Evolutionary conservation across 163 green algal species (phyloP).

Genomic region (Chloromonas sp.): DNA sequence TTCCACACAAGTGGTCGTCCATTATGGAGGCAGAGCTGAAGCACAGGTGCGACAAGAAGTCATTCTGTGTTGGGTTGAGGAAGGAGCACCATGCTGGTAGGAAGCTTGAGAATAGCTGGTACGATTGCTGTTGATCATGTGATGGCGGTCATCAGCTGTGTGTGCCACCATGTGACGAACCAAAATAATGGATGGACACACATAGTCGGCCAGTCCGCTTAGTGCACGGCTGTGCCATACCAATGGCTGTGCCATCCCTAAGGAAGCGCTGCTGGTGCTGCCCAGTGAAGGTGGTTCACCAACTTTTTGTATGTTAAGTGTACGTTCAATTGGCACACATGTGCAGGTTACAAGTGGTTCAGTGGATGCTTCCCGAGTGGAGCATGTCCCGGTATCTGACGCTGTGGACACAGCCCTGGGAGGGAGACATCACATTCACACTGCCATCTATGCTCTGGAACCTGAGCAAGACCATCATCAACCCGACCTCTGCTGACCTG

Average conservation of each 20-base stretch:
- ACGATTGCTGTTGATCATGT: neutral
- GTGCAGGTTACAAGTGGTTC: slow-evolving; percentile 55
- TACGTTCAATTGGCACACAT: no score
- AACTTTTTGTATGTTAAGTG: no score
- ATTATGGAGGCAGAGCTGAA: slow-evolving; percentile 83
- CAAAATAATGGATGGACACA: neutral
- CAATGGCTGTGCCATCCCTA: no score
- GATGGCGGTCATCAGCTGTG: neutral
- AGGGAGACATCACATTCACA: slow-evolving; percentile 96
- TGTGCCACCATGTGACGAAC: neutral
- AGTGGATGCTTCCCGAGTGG: slow-evolving; percentile 73
- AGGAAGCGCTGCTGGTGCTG: no score
- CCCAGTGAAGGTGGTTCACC: no score
- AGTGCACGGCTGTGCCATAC: neutral
- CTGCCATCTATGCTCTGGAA: slow-evolving; percentile 68
- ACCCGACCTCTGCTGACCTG: slow-evolving; percentile 75
- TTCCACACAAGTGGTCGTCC: slow-evolving; percentile 58
- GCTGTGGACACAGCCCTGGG: slow-evolving; percentile 90
- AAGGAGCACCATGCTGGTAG: neutral
- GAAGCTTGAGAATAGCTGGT: neutral
- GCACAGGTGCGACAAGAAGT: slow-evolving; percentile 62
- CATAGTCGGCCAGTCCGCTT: neutral
- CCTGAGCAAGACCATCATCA: slow-evolving; percentile 80
- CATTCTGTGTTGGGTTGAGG: neutral
- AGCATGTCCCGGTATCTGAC: slow-evolving; percentile 49